Conservation (phyloP, 2,329 filamentous ascomycete species). For the Shiraia bambusicola region DNA sequence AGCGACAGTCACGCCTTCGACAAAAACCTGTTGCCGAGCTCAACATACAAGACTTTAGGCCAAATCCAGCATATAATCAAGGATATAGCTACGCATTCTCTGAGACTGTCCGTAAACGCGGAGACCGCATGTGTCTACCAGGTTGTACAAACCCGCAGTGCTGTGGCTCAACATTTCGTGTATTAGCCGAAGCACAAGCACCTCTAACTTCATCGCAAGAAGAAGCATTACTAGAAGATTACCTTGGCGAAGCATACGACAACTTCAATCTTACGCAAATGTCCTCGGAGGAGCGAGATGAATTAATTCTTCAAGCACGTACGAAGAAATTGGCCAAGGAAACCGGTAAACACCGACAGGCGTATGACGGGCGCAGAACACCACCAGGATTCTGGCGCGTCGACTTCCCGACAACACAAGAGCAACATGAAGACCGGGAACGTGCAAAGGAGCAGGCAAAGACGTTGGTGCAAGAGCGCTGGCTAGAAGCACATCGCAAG, state of each 20-base stretch:
- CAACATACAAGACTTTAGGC: constrained; percentile 72
- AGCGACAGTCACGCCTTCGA: constrained; percentile 45
- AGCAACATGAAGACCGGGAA: constrained; percentile 65
- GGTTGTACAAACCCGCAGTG: constrained; percentile 76
- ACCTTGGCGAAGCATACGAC: constrained; percentile 51
- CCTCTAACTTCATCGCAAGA: constrained; percentile 39
- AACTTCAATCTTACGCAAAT: constrained; percentile 49
- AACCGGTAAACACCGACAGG: constrained; percentile 75
- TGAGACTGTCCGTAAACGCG: constrained; percentile 71
- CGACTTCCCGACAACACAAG: constrained; percentile 88
- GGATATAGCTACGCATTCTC: constrained; percentile 71
- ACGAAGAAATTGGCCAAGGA: constrained; percentile 71
- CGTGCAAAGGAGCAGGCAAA: constrained; percentile 66
- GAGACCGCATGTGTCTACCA: constrained; percentile 68
- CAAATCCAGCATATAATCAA: constrained; percentile 73
- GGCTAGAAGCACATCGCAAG: constrained; percentile 76
- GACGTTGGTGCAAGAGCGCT: constrained; percentile 68
- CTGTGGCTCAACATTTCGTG: constrained; percentile 70
- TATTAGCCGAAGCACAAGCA: constrained; percentile 55
- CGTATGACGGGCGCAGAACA: constrained; percentile 68
- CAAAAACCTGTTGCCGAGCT: constrained; percentile 60
- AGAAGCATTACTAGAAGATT: constrained; percentile 54
- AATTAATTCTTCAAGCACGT: constrained; percentile 73
- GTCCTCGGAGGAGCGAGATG: constrained; percentile 61
- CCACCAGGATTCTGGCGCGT: constrained; percentile 90